A percentile compares a stretch with the other conserved stretches of the same genome.
Conservation (phyloP, 805 yeast genomes). For the Diddensiella caesifluorescens region DNA sequence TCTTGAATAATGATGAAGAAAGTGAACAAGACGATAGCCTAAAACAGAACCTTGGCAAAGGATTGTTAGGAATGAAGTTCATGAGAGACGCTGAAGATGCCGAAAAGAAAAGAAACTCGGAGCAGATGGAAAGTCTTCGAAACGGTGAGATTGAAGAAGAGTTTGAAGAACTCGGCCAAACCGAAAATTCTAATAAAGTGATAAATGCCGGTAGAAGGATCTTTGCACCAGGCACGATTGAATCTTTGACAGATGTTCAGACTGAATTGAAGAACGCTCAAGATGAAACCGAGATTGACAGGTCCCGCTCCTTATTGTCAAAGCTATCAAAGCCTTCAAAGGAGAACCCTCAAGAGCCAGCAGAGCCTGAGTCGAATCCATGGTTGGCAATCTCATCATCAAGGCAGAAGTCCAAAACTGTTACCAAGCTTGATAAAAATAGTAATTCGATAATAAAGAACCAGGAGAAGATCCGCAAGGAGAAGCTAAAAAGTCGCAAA, state of each 20-base stretch:
- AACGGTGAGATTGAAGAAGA: slow-evolving; percentile 57
- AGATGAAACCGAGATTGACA: slow-evolving; percentile 22
- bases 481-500: slow-evolving; percentile 32
- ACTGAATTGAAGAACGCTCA: slow-evolving; percentile 27
- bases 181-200: slow-evolving; percentile 37
- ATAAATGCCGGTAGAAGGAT: slow-evolving; percentile 75
- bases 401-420: slow-evolving; percentile 42
- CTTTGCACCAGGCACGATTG: slow-evolving; percentile 59
- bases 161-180: slow-evolving; percentile 31
- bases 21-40: slow-evolving; percentile 21
- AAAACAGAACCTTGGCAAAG: slow-evolving; percentile 62
- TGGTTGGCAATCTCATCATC: slow-evolving; percentile 39
- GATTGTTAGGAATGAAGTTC: slow-evolving; percentile 90
- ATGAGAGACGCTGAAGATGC: slow-evolving; percentile 86
- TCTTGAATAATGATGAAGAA: slow-evolving; percentile 19
- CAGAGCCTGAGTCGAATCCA: slow-evolving; percentile 29
- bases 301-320: slow-evolving; percentile 9
- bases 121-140: slow-evolving; percentile 48
- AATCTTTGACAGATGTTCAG: slow-evolving; percentile 28
- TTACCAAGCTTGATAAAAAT: slow-evolving; percentile 43
- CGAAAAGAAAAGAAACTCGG: slow-evolving; percentile 51
- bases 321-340: slow-evolving; percentile 11
- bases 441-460: slow-evolving; percentile 47
- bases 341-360: slow-evolving; percentile 10
- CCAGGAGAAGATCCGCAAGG: slow-evolving; percentile 36